Conservation (phyloP, 2,329 filamentous ascomycete genomes). For the Ceratocystis huliohia region DNA sequence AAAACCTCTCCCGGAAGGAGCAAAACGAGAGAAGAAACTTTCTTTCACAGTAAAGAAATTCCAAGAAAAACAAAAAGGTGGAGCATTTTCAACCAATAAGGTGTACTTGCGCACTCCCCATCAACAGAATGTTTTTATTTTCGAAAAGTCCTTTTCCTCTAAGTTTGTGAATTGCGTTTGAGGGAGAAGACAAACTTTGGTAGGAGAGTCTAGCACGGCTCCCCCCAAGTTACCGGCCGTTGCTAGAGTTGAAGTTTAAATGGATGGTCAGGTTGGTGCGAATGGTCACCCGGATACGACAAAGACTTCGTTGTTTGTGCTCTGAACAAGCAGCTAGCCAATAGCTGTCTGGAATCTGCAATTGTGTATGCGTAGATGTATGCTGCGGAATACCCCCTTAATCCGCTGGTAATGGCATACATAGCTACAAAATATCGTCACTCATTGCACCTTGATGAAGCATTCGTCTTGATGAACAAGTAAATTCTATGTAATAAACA, state of each 20-base stretch:
- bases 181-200: background rate
- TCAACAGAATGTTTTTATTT: background rate
- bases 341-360: background rate
- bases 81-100: conserved; percentile 16
- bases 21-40: conserved; percentile 15
- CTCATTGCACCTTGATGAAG: too few species aligned
- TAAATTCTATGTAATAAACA: too few species aligned
- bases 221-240: too few species aligned
- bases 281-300: too few species aligned
- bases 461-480: too few species aligned
- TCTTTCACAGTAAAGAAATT: conserved; percentile 8
- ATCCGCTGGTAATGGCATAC: too few species aligned
- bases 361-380: background rate
- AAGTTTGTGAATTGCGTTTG: background rate
- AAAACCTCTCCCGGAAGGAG: conserved; percentile 10
- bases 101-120: conserved; percentile 5
- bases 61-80: conserved; percentile 8
- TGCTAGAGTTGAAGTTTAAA: too few species aligned
- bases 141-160: background rate
- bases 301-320: background rate
- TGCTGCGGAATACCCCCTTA: background rate
- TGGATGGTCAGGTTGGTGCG: too few species aligned
- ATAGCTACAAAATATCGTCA: too few species aligned
- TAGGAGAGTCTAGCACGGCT: too few species aligned
- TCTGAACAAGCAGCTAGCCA: background rate